These are phyloP conservation scores for Phytophthora cajani DNA, from an alignment of 352 stramenopile species.

Conservation along the genomic window DNA sequence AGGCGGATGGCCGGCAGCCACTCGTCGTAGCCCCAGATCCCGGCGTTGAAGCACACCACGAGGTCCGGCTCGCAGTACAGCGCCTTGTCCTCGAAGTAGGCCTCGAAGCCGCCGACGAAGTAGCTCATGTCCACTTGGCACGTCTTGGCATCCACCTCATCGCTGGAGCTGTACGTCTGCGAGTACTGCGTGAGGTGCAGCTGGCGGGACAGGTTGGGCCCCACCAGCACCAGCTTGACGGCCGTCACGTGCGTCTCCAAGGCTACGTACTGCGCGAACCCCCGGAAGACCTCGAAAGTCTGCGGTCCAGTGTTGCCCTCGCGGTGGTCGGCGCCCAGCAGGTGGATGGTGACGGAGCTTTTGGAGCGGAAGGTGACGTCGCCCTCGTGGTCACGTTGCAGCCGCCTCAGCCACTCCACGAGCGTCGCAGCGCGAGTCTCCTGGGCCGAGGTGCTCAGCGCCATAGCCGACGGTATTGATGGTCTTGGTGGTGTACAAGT, in stretches of 20 bases:
- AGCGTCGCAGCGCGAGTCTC: constrained; percentile 48
- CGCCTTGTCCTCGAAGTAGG: constrained; percentile 52
- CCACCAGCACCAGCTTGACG: constrained; percentile 73
- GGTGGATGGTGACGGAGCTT: constrained; percentile 57
- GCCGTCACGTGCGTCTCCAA: constrained; percentile 37
- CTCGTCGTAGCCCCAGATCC: constrained; percentile 89
- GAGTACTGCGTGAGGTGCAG: constrained; percentile 49
- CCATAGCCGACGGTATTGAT: neutral
- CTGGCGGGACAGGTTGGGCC: constrained; percentile 69
- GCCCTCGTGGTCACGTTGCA: constrained; percentile 24
- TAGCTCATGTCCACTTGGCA: constrained; percentile 64
- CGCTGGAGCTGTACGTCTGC: constrained; percentile 24
- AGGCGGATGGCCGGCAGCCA: constrained; percentile 78
- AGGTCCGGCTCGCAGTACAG: constrained; percentile 63
- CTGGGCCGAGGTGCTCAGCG: constrained; percentile 15
- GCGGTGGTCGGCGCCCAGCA: constrained; percentile 80
- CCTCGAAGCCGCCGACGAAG: constrained; percentile 77
- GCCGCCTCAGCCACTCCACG: constrained; percentile 34
- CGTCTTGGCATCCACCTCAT: constrained; percentile 5
- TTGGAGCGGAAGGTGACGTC: constrained; percentile 9
- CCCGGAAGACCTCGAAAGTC: constrained; percentile 65
- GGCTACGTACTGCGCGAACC: constrained; percentile 53
- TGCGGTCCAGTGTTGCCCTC: constrained; percentile 69
- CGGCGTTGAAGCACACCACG: constrained; percentile 85
- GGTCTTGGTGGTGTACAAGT: neutral